Conservation (phyloP, 495 filamentous ascomycete species). For the Hypoxylon lenormandii region DNA sequence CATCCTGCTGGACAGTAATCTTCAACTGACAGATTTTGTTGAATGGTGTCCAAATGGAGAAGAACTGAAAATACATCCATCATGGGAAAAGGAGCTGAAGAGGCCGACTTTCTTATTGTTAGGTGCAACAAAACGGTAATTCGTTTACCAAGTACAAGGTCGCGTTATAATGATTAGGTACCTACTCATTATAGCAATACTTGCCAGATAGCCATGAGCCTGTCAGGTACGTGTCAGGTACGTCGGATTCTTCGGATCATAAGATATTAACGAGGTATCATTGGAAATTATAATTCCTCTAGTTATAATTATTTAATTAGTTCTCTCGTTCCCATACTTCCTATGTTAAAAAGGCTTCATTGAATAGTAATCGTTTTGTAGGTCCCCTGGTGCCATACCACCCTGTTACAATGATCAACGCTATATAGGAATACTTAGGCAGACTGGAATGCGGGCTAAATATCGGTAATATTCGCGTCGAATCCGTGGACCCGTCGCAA, state of each 20-base stretch:
- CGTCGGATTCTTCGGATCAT: too few species aligned
- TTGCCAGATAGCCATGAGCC: too few species aligned
- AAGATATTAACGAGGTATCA: too few species aligned
- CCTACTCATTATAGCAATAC: neutral
- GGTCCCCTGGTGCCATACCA: neutral
- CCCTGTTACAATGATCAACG: neutral
- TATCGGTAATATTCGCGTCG: conserved; percentile 10
- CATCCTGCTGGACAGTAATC: conserved; percentile 48
- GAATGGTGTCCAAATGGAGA: conserved; percentile 51
- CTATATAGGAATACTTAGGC: neutral
- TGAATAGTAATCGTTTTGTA: neutral
- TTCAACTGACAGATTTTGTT: conserved; percentile 51
- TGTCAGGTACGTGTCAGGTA: too few species aligned
- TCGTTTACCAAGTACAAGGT: neutral
- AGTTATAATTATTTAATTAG: too few species aligned
- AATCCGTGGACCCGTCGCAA: neutral
- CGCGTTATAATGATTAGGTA: neutral
- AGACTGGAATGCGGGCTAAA: conserved; percentile 8
- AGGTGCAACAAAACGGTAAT: conserved; percentile 25
- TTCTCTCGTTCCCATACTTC: too few species aligned
- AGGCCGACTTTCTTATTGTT: conserved; percentile 42
- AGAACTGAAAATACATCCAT: conserved; percentile 22
- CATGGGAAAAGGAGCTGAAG: conserved; percentile 26
- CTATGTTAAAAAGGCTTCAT: too few species aligned
- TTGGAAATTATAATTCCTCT: too few species aligned